A percentile compares a stretch with the other conserved stretches of the same genome.
Conservation (phyloP, 768 basidiomycete species). For the Leccinum incarnatum region DNA sequence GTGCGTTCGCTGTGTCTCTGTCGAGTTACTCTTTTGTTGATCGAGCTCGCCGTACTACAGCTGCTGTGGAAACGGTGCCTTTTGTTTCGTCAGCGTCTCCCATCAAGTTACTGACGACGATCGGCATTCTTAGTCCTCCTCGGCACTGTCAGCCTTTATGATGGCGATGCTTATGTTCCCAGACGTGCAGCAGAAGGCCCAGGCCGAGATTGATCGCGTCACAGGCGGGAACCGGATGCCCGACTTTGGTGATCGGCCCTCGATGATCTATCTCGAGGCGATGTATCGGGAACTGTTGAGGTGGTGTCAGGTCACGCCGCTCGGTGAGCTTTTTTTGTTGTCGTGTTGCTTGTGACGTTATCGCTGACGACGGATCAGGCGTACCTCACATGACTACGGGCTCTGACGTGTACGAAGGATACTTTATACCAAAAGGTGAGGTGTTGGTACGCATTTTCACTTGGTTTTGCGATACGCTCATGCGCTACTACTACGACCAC, state of each 20-base stretch:
- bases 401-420: constrained; percentile 16
- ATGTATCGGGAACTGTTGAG: constrained; percentile 20
- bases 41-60: constrained; percentile 4
- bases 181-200: constrained; percentile 23
- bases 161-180: constrained; percentile 27
- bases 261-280: constrained; percentile 27
- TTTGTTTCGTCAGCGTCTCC: too few relatives aligned
- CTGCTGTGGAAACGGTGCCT: constrained; percentile 21
- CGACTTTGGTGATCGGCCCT: constrained; percentile 18
- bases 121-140: constrained; percentile 13
- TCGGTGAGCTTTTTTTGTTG: constrained; percentile 14
- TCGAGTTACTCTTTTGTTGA: neutral
- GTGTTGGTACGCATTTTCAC: neutral
- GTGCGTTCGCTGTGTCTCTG: constrained; percentile 12
- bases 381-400: constrained; percentile 26
- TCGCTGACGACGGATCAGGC: constrained; percentile 14
- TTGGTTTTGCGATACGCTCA: neutral
- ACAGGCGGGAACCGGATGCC: constrained; percentile 17
- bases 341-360: neutral
- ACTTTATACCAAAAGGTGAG: constrained; percentile 21
- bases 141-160: constrained; percentile 25
- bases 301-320: constrained; percentile 25
- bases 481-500: neutral
- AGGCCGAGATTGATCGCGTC: constrained; percentile 26
- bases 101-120: neutral